Base-by-base conservation (phyloP, 305 asterid species). In the Andrographis paniculata region DNA sequence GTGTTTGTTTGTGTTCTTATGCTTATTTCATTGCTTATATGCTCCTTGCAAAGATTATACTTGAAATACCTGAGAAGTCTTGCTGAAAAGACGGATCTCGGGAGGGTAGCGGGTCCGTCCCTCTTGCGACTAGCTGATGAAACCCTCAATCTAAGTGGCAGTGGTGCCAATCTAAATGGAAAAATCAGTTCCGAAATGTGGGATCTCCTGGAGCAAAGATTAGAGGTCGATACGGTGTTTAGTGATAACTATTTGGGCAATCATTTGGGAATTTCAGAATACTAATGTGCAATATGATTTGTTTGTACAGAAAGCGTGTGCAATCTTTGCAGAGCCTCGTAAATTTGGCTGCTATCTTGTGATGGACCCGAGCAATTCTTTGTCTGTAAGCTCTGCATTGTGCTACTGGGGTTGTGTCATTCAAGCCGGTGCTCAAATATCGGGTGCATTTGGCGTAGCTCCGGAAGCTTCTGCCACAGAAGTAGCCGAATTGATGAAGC, bases 351-450 rank as follows among this genome's bases (percentile, higher is more conserved):
- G 99, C 77, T 83, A 91, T 62, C 46, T 91, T 27, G 81, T 86
- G 70, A 68, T 78, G 80, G 78, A 86, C 48, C 80, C 76, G 12
- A 59, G 67, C 41, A 76, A 62, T 66, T 76, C 75, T 14, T 12
- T 67, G 6, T 86, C 96, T 21, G 17, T 70, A 43, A 77, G 65
- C 39, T 62, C 74, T 43, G 95, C 87, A 48, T 60, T 70, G 53
- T 88, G 95, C 13, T 74, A 73, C 63, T 86, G 99, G 99, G 99
- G 99, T 45, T 86, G 96, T 60, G 75, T 76, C 24, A 77, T 91
- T 66, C 95, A 91, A 78, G 92, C 95, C 16, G 99, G 96, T 1
- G 69, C 78, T 31, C 79, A 69, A 56, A 53, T 86, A 69, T 86
- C 95, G 0, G 96, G 95, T 35, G 94, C 88, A 57, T 61, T 91